These are phyloP conservation scores for Rhododendron ovatum DNA, from an alignment of 148 eudicot species.

Conservation along the genomic window DNA sequence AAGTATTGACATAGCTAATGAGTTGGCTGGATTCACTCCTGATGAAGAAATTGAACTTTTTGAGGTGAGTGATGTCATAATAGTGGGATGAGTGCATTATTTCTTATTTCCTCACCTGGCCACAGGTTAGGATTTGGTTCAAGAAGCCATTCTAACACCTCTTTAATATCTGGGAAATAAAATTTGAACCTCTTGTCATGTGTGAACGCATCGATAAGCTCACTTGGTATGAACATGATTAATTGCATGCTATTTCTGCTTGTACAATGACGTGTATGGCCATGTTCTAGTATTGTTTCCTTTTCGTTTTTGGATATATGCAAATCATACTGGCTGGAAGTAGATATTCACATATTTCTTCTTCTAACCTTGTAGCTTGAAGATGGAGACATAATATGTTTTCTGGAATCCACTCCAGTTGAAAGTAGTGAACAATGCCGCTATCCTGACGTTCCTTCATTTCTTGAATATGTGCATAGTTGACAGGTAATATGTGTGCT, in stretches of 20 bases:
- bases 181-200: conserved; percentile 38
- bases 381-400: too few species aligned
- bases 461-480: conserved; percentile 33
- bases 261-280: not conserved
- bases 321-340: not conserved
- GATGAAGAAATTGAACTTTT: too few species aligned
- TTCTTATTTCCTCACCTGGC: conserved; percentile 4
- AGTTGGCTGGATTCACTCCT: too few species aligned
- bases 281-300: not conserved
- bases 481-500: conserved; percentile 57
- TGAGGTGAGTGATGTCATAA: not conserved
- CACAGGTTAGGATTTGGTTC: not conserved
- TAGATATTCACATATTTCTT: not conserved
- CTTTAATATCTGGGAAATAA: conserved; percentile 61
- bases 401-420: too few species aligned
- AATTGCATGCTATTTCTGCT: not conserved
- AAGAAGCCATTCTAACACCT: not conserved
- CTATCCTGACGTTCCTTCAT: too few species aligned
- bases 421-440: too few species aligned
- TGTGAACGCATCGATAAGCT: conserved; percentile 60
- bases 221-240: conserved; percentile 50
- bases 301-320: not conserved
- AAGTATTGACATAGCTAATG: too few species aligned
- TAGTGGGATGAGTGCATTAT: not conserved
- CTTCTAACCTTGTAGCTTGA: too few species aligned